These are phyloP conservation scores for Fusarium tjaetaba DNA, from an alignment of 2,329 filamentous ascomycete species.

Conservation along the genomic window DNA sequence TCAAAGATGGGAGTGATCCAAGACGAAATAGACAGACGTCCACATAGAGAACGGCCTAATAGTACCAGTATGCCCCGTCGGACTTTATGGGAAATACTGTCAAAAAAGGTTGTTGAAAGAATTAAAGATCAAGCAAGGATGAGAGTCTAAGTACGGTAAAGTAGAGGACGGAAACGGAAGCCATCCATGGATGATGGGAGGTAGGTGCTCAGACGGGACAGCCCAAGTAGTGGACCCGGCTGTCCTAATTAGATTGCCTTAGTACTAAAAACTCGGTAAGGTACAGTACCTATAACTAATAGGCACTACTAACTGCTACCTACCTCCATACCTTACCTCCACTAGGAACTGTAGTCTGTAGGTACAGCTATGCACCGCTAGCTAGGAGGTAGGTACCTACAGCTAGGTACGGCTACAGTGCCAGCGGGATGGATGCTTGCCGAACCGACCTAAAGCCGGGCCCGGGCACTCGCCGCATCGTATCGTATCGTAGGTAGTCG, in stretches of 20 bases:
- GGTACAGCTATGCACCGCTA: background rate
- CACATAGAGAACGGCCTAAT: background rate
- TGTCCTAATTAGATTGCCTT: background rate
- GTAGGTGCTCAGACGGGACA: constrained; percentile 27
- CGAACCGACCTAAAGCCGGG: background rate
- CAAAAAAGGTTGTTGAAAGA: constrained; percentile 6
- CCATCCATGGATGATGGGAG: constrained; percentile 15
- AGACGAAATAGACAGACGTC: background rate
- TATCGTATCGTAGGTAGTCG: too few relatives aligned
- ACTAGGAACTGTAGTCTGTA: background rate
- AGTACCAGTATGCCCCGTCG: background rate
- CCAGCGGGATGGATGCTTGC: background rate
- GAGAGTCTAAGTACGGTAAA: constrained; percentile 5
- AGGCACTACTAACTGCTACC: background rate
- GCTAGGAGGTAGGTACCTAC: background rate
- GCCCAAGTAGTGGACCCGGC: constrained; percentile 30
- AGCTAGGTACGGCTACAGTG: background rate
- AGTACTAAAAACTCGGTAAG: background rate
- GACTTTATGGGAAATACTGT: constrained; percentile 5
- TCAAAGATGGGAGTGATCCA: constrained; percentile 2
- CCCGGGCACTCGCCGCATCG: background rate
- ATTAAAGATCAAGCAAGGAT: constrained; percentile 14
- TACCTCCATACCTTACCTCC: background rate
- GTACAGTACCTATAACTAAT: background rate
- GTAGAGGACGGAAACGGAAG: constrained; percentile 30